These are phyloP conservation scores for Venturia aucupariae DNA, from an alignment of 2,329 filamentous ascomycete genomes.

Conservation along the genomic window DNA sequence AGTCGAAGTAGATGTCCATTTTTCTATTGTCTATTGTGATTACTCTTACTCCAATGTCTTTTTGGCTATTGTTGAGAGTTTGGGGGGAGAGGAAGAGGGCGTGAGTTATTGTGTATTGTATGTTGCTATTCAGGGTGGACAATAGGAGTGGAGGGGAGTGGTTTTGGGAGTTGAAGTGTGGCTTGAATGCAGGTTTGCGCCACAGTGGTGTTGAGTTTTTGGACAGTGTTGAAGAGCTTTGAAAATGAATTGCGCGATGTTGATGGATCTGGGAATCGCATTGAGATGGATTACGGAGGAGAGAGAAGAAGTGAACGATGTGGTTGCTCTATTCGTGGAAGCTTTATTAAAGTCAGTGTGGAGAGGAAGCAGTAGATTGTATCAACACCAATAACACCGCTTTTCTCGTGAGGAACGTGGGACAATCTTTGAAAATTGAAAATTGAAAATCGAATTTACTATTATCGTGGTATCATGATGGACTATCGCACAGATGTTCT, in stretches of 20 bases:
- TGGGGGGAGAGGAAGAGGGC: neutral
- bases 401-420: no score
- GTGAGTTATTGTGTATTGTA: neutral
- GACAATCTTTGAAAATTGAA: neutral
- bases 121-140: neutral
- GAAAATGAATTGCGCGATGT: no score
- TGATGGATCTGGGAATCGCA: no score
- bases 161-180: neutral
- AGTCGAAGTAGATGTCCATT: neutral
- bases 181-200: neutral
- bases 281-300: no score
- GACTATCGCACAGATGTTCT: neutral
- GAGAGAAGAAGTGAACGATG: no score
- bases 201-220: neutral
- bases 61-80: neutral
- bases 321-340: no score
- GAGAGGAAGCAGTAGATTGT: no score
- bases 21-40: neutral
- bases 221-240: neutral
- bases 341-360: no score
- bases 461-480: neutral
- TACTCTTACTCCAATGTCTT: neutral
- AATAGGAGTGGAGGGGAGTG: neutral
- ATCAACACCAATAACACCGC: neutral
- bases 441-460: neutral